Evolutionary conservation across 2,329 filamentous ascomycete species (phyloP).

Genomic region (Epichloe amarillans): DNA sequence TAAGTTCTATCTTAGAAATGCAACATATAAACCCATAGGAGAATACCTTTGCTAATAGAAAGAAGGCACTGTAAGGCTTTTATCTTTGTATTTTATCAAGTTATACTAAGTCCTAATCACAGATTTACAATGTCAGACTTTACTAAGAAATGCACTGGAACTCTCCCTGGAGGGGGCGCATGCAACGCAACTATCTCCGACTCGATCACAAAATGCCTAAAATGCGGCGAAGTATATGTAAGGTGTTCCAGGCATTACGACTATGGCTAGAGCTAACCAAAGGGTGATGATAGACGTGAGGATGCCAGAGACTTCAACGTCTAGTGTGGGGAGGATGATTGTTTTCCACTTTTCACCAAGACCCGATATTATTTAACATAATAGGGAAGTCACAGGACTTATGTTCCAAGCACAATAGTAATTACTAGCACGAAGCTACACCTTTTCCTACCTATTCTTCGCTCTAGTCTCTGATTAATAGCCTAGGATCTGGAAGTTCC

Average conservation of each 20-base stretch:
- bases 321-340: not conserved
- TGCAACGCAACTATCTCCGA: not conserved
- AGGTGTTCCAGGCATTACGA: not conserved
- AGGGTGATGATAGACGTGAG: not conserved
- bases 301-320: not conserved
- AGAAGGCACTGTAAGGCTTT: too few species aligned
- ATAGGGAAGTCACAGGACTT: not conserved
- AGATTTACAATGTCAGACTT: too few species aligned
- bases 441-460: not conserved
- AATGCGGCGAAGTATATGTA: constrained; percentile 3
- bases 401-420: not conserved
- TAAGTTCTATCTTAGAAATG: too few species aligned
- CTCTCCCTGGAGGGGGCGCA: not conserved
- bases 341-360: not conserved
- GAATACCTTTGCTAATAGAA: too few species aligned
- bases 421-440: not conserved
- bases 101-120: too few species aligned
- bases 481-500: constrained; percentile 1
- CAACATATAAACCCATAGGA: too few species aligned
- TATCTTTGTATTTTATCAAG: too few species aligned
- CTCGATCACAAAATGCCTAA: not conserved
- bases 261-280: not conserved
- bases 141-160: not conserved
- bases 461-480: constrained; percentile 3
- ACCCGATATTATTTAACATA: not conserved